phyloP scores from a whole-genome alignment of 1,284 basidiomycete genomes.

The Filobasidium uniguttulatum region DNA sequence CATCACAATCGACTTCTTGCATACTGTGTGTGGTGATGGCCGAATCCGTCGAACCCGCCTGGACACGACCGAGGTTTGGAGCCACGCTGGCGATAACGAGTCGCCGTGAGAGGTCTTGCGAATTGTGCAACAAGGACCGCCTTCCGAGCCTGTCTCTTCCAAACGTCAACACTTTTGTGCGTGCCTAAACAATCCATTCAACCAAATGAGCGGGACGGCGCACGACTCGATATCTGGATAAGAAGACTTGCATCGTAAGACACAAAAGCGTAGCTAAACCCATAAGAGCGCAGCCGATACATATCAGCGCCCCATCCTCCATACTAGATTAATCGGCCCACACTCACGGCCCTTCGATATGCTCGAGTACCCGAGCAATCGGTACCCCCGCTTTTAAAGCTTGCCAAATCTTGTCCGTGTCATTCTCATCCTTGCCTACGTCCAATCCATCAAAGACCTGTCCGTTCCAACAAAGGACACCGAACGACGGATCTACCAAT shows the following conservation, averaged over 20 bases:
- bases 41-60: not conserved
- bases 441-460: constrained; percentile 73
- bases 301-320: too few relatives aligned
- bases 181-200: constrained; percentile 34
- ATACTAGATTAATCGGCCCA: too few relatives aligned
- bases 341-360: constrained; percentile 75
- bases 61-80: not conserved
- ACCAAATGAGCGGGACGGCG: not conserved
- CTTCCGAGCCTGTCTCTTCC: constrained; percentile 82
- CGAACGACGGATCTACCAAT: constrained; percentile 41
- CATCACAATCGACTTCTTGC: constrained; percentile 13
- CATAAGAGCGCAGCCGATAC: not conserved
- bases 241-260: constrained; percentile 51
- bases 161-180: constrained; percentile 48
- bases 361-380: constrained; percentile 45
- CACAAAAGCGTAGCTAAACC: constrained; percentile 61
- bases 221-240: not conserved
- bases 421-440: constrained; percentile 57
- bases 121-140: constrained; percentile 54
- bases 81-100: constrained; percentile 7
- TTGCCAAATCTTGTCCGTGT: constrained; percentile 56
- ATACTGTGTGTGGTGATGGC: not conserved
- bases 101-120: not conserved
- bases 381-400: constrained; percentile 33
- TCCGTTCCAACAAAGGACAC: constrained; percentile 77